A percentile compares a stretch with the other conserved stretches of the same genome.
phyloP scores from a whole-genome alignment of 345 rosid genomes.

The Salix suchowensis region DNA sequence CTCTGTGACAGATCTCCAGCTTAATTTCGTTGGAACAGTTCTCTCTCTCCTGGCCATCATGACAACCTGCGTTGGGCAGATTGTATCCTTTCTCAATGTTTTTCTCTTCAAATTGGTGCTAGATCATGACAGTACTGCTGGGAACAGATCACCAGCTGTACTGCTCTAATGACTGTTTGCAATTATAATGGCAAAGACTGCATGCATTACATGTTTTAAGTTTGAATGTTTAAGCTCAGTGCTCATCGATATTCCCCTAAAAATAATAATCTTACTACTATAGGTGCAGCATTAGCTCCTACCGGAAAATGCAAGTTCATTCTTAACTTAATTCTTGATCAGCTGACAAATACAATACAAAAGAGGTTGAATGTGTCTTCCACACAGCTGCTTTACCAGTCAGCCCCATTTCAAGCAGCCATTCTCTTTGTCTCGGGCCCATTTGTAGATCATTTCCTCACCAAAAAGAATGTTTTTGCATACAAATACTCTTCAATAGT shows the following conservation, averaged over 20 bases:
- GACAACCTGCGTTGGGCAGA: slow-evolving; percentile 96
- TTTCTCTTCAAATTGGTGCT: background rate
- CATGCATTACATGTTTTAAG: background rate
- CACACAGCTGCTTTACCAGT: slow-evolving; percentile 90
- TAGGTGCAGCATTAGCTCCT: background rate
- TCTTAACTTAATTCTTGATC: slow-evolving; percentile 27
- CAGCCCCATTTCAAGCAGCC: slow-evolving; percentile 99
- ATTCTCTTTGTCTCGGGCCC: slow-evolving; percentile 94
- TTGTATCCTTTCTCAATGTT: slow-evolving; percentile 55
- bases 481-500: slow-evolving; percentile 72
- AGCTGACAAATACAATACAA: slow-evolving; percentile 96
- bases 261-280: no score
- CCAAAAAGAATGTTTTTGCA: slow-evolving; percentile 80
- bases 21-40: slow-evolving; percentile 70
- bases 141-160: background rate
- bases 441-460: slow-evolving; percentile 79
- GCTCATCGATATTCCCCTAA: background rate
- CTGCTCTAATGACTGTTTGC: background rate
- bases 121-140: background rate
- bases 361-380: slow-evolving; percentile 91
- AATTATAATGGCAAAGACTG: background rate
- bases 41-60: slow-evolving; percentile 79
- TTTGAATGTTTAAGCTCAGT: background rate
- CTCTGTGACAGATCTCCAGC: slow-evolving; percentile 94
- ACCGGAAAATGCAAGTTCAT: background rate